phyloP scores from a whole-genome alignment of 2,329 filamentous ascomycete species.

The Sclerotinia subarctica region DNA sequence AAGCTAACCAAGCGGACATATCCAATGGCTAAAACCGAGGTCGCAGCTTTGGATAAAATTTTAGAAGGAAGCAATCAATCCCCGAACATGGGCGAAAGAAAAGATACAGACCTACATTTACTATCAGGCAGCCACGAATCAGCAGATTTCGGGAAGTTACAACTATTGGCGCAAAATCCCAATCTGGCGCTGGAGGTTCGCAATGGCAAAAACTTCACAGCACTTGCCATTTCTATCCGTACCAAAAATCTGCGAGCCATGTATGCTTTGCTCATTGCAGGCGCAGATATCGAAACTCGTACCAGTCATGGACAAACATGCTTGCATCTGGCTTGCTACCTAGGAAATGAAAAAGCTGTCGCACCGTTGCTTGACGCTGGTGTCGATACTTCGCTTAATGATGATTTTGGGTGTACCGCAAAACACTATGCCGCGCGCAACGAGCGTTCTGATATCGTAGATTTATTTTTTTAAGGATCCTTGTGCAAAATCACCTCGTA shows the following conservation, averaged over 20 bases:
- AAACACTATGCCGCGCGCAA: not conserved
- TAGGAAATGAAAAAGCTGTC: not conserved
- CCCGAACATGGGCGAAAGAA: not conserved
- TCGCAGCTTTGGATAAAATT: not conserved
- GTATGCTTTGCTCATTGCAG: constrained; percentile 1
- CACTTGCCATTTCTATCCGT: constrained; percentile 1
- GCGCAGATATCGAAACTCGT: not conserved
- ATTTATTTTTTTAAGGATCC: not conserved
- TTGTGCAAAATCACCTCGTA: no score
- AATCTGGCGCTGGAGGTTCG: not conserved
- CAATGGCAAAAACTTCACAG: not conserved
- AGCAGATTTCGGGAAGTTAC: not conserved
- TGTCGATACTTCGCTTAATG: not conserved
- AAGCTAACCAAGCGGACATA: no score
- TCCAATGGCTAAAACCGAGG: not conserved
- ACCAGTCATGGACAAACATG: not conserved
- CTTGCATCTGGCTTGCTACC: not conserved
- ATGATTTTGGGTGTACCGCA: not conserved
- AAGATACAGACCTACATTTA: not conserved
- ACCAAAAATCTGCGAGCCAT: not conserved
- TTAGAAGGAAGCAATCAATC: not conserved
- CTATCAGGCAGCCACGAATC: not conserved
- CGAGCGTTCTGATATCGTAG: not conserved
- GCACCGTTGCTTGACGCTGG: not conserved
- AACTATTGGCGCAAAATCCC: not conserved